These are phyloP conservation scores for Monosporozyma servazzii DNA, from an alignment of 805 yeast species.

Conservation along the genomic window DNA sequence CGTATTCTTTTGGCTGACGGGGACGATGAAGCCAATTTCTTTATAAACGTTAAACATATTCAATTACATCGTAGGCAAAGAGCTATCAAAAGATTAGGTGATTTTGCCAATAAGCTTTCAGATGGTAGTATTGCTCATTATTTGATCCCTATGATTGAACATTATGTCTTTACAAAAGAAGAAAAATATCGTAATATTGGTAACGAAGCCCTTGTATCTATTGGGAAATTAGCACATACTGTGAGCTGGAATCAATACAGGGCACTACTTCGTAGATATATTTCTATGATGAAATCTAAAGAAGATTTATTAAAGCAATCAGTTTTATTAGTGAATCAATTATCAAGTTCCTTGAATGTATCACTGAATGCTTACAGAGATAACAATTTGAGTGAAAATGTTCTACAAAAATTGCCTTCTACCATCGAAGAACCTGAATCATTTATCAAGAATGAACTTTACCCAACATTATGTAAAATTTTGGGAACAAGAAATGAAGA, in stretches of 20 bases:
- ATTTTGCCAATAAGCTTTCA: slow-evolving; percentile 37
- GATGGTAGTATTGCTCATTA: slow-evolving; percentile 65
- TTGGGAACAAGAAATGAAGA: slow-evolving; percentile 64
- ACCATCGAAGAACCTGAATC: slow-evolving; percentile 32
- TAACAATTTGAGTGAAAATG: slow-evolving; percentile 9
- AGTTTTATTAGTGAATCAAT: slow-evolving; percentile 48
- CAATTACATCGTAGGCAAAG: slow-evolving; percentile 81
- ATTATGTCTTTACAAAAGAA: slow-evolving; percentile 52
- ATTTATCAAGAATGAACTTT: slow-evolving; percentile 47
- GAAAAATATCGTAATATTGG: slow-evolving; percentile 54
- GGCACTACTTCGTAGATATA: slow-evolving; percentile 64
- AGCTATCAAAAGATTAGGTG: slow-evolving; percentile 61
- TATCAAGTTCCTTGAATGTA: slow-evolving; percentile 42
- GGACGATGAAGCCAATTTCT: slow-evolving; percentile 80
- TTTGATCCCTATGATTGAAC: slow-evolving; percentile 77
- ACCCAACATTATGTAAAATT: slow-evolving; percentile 52
- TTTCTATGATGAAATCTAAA: slow-evolving; percentile 39
- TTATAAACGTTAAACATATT: slow-evolving; percentile 66
- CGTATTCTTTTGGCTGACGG: slow-evolving; percentile 48
- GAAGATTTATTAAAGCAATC: slow-evolving; percentile 45
- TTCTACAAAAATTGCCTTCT: slow-evolving; percentile 31
- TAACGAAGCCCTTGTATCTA: slow-evolving; percentile 54
- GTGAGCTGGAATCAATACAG: slow-evolving; percentile 74
- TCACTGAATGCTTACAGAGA: slow-evolving; percentile 25
- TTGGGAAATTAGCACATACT: slow-evolving; percentile 47